A percentile compares a stretch with the other conserved stretches of the same genome.
phyloP scores from a whole-genome alignment of 768 basidiomycete species.

The Jaapia argillacea region DNA sequence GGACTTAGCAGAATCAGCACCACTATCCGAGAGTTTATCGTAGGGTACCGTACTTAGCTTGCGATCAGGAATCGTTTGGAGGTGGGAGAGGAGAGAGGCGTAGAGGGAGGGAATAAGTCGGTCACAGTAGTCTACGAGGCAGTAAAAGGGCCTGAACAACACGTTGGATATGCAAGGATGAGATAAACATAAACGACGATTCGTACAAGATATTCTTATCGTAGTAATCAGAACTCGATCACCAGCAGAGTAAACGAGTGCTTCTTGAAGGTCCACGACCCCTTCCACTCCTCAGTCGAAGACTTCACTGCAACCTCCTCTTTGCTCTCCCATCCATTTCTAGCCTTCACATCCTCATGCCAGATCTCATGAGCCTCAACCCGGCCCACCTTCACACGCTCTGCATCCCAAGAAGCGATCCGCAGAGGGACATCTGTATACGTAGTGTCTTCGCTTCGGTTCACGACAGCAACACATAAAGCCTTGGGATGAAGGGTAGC shows the following conservation, averaged over 20 bases:
- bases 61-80: too few species aligned
- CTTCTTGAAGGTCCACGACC: conserved; percentile 26
- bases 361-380: conserved; percentile 43
- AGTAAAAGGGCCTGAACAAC: too few species aligned
- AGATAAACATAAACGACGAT: too few species aligned
- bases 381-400: conserved; percentile 6
- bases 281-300: conserved; percentile 22
- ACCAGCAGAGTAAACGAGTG: conserved; percentile 32
- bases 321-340: conserved; percentile 29
- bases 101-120: too few species aligned
- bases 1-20: too few species aligned
- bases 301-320: conserved; percentile 28
- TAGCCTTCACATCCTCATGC: conserved; percentile 31
- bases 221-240: conserved; percentile 1
- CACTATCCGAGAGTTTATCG: too few species aligned
- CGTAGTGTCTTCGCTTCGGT: conserved; percentile 29
- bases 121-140: too few species aligned
- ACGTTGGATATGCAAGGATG: too few species aligned
- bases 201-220: too few species aligned
- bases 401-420: conserved; percentile 22
- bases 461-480: conserved; percentile 44
- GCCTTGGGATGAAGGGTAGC: conserved; percentile 27
- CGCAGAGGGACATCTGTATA: conserved; percentile 24
- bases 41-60: too few species aligned
- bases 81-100: too few species aligned